Evolutionary conservation across 75 land plant genomes (phyloP).

Genomic region (Sequoia sempervirens): DNA sequence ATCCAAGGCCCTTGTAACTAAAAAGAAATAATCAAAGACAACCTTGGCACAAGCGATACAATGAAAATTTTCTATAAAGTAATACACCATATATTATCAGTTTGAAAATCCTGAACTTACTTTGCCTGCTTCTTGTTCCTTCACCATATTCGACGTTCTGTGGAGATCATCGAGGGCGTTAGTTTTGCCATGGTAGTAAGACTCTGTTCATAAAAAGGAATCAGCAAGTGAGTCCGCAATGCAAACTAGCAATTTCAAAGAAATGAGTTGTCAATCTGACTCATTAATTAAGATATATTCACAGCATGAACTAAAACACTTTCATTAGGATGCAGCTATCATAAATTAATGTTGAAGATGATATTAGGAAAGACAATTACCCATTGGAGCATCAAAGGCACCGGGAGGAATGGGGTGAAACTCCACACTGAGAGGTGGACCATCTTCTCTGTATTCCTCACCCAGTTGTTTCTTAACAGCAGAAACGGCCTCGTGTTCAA

Average conservation of each 20-base stretch:
- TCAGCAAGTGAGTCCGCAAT: too few relatives aligned
- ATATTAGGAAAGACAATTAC: too few relatives aligned
- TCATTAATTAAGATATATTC: too few relatives aligned
- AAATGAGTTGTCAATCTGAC: too few relatives aligned
- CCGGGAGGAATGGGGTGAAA: constrained; percentile 63
- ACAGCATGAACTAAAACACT: too few relatives aligned
- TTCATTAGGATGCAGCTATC: too few relatives aligned
- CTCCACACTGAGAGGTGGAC: constrained; percentile 43
- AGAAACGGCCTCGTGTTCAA: constrained; percentile 41
- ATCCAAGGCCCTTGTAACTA: neutral
- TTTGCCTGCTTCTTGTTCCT: neutral
- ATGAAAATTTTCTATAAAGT: neutral
- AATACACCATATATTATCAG: neutral
- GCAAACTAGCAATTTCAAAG: too few relatives aligned
- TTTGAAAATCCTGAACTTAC: neutral
- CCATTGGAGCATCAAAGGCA: constrained; percentile 44
- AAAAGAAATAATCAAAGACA: neutral
- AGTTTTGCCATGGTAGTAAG: neutral
- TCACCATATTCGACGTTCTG: neutral
- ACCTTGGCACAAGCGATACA: neutral
- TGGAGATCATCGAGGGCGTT: neutral
- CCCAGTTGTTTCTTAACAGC: too few relatives aligned
- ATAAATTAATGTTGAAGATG: too few relatives aligned
- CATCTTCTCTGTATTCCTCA: constrained; percentile 32
- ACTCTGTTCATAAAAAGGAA: too few relatives aligned